phyloP scores from a whole-genome alignment of 2,329 filamentous ascomycete genomes.

The Pleomassaria siparia region DNA sequence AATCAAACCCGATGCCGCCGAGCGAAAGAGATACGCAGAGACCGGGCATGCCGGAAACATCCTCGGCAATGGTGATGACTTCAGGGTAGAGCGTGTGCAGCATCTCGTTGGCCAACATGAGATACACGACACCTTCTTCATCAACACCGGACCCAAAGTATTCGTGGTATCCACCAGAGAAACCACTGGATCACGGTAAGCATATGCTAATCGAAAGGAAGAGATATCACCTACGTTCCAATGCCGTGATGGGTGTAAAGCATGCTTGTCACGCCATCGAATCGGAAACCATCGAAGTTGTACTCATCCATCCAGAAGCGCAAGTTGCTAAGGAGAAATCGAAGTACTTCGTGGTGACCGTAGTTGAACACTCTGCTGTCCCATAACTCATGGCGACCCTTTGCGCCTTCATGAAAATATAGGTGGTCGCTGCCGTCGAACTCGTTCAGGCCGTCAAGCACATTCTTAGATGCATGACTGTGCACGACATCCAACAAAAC shows the following conservation, averaged over 20 bases:
- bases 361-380: slow-evolving; percentile 98
- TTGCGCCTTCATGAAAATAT: slow-evolving; percentile 88
- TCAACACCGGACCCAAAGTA: slow-evolving; percentile 91
- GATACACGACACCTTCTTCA: slow-evolving; percentile 89
- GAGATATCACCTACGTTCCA: slow-evolving; percentile 70
- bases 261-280: slow-evolving; percentile 98
- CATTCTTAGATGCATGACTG: slow-evolving; percentile 97
- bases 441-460: slow-evolving; percentile 89
- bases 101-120: slow-evolving; percentile 97
- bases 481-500: slow-evolving; percentile 95
- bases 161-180: slow-evolving; percentile 96
- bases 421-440: slow-evolving; percentile 94
- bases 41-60: slow-evolving; percentile 98
- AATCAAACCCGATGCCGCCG: slow-evolving; percentile 95
- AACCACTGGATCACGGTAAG: slow-evolving; percentile 65
- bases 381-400: slow-evolving; percentile 90
- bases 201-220: neutral
- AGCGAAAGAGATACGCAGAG: slow-evolving; percentile 82
- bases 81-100: slow-evolving; percentile 87
- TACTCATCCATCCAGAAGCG: slow-evolving; percentile 99
- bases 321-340: slow-evolving; percentile 94
- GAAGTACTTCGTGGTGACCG: slow-evolving; percentile 86
- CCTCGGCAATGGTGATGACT: slow-evolving; percentile 89
- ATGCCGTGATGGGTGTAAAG: slow-evolving; percentile 95
- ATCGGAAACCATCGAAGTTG: slow-evolving; percentile 92